Evolutionary conservation across 139 green algal species (phyloP), one percentile per base, ranked within the genome.

Genomic region (Haematococcus lacustris): DNA sequence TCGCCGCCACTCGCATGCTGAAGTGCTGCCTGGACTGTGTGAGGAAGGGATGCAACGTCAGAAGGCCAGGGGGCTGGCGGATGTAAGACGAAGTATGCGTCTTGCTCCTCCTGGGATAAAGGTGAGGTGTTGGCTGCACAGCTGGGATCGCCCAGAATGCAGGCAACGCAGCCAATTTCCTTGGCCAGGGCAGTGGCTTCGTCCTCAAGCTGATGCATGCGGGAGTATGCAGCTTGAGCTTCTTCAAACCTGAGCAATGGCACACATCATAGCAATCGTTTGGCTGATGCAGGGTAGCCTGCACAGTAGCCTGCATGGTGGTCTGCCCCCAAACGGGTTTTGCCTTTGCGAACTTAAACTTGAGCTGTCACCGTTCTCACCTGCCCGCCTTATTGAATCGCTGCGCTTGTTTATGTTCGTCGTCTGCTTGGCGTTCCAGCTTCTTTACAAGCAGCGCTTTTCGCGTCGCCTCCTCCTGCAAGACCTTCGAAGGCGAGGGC

Each of bases 151-250:
- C 71, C 70, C 21, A 73, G 72, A 28, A 67, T 43, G 39, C 78
- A 75, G 6, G 41, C 66, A 30, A 74, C 68, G 34, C 77, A 80
- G 3, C 63, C 17, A 13, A 73, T 43, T 6, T 71, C 37, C 2
- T 66, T 63, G 0, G 68, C 68, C 50, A 84, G 73, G 0, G 68
- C 30, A 7, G 78, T 57, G 0, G 81, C 81, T 33, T 81, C 28
- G 28, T 83, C 78, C 51, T 88, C 83, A 0, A 88, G 64, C 2
- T 25, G 9, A 28, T 81, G 78, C 73, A 88, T 82, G 7, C 65
- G 21, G 6, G 75, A 78, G 68, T 88, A 88, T 3, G 75, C 74
- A 0, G 59, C 59, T 28, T 78, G 33, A 0, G 83, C 83, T 37
- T 86, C 74, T 38, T 61, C 34, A 32, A 13, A 39, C 60, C 60